These are phyloP conservation scores for Otatea glauca DNA, from an alignment of 176 grass and related monocot genomes.

Conservation along the genomic window DNA sequence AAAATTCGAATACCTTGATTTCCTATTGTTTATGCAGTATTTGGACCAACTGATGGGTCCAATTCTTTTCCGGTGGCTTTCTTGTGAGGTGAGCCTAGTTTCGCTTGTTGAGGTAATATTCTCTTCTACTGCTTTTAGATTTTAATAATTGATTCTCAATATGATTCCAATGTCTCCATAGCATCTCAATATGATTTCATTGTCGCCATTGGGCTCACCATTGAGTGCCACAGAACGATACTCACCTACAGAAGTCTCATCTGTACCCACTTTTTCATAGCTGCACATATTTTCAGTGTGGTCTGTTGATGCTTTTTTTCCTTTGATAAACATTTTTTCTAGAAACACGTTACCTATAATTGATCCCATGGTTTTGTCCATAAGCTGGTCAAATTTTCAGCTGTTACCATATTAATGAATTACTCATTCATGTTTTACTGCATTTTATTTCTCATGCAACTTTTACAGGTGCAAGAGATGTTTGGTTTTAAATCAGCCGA, in stretches of 20 bases:
- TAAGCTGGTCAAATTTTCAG: conserved; percentile 2
- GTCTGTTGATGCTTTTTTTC: neutral
- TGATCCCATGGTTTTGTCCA: conserved; percentile 10
- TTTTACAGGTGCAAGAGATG: conserved; percentile 75
- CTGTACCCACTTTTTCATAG: neutral
- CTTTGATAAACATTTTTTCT: neutral
- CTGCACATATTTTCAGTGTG: neutral
- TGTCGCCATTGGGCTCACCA: neutral
- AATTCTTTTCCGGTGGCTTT: conserved; percentile 82
- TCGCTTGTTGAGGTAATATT: conserved; percentile 84
- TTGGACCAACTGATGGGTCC: conserved; percentile 82
- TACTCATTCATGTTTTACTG: conserved; percentile 12
- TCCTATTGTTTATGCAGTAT: conserved; percentile 58
- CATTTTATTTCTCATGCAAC: conserved; percentile 26
- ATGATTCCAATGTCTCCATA: neutral
- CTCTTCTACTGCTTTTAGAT: conserved; percentile 28
- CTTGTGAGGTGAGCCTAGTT: conserved; percentile 90
- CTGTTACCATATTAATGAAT: conserved; percentile 8
- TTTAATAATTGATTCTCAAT: conserved; percentile 17
- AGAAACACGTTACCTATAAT: conserved; percentile 4
- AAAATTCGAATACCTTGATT: conserved; percentile 23
- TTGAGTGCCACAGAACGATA: neutral
- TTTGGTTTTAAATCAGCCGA: conserved; percentile 60
- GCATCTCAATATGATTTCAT: conserved; percentile 16
- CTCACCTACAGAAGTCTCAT: neutral